phyloP scores from a whole-genome alignment of 441 rosid genomes.

The Arabidopsis lyrata region DNA sequence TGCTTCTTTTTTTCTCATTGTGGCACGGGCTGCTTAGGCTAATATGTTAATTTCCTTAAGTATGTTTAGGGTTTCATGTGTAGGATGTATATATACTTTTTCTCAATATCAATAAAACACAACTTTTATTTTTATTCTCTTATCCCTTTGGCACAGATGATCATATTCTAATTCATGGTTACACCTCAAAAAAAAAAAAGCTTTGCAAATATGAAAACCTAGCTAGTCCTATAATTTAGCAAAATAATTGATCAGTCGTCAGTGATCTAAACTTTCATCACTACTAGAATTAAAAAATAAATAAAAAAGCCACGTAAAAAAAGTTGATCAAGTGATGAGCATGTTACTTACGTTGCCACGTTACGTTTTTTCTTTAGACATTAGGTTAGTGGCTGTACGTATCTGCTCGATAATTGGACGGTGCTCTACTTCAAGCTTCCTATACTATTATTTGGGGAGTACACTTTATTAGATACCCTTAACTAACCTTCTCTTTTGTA shows the following conservation, averaged over 20 bases:
- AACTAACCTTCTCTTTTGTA: too few relatives aligned
- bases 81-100: too few relatives aligned
- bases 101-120: too few relatives aligned
- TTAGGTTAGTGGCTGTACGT: neutral
- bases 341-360: constrained; percentile 27
- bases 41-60: too few relatives aligned
- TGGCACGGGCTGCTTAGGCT: too few relatives aligned
- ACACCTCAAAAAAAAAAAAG: neutral
- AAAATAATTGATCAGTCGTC: neutral
- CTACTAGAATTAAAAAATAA: neutral
- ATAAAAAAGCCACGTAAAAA: neutral
- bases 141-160: too few relatives aligned
- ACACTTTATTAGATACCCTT: too few relatives aligned
- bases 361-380: neutral
- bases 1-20: too few relatives aligned
- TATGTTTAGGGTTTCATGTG: too few relatives aligned
- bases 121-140: too few relatives aligned
- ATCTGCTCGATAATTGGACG: neutral
- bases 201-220: neutral
- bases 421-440: neutral
- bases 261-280: neutral
- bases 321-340: constrained; percentile 11
- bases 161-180: neutral
- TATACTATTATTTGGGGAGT: too few relatives aligned
- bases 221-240: neutral